These are phyloP conservation scores for Schizophyllum commune DNA, from an alignment of 1,284 basidiomycete species.

Conservation along the genomic window DNA sequence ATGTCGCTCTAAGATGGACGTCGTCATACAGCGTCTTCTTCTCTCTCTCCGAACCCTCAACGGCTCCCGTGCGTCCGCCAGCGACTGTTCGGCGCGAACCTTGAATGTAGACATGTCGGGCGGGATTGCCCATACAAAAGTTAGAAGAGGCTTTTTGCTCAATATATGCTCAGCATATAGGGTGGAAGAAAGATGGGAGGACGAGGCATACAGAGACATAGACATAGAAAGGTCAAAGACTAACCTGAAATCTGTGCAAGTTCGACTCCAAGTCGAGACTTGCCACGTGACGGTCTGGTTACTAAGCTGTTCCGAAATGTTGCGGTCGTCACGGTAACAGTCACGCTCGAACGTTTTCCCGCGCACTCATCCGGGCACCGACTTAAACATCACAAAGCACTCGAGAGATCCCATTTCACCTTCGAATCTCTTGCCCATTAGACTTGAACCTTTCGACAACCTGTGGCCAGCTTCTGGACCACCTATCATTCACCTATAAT, in stretches of 20 bases:
- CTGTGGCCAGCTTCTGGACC: background rate
- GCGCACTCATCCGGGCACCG: background rate
- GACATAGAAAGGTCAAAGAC: background rate
- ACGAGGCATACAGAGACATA: background rate
- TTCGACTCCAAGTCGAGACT: background rate
- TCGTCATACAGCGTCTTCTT: too few species aligned
- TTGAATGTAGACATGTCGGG: too few species aligned
- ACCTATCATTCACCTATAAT: background rate
- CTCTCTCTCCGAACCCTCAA: too few species aligned
- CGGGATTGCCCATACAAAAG: too few species aligned
- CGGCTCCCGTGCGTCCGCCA: too few species aligned
- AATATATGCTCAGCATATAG: too few species aligned
- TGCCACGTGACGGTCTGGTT: background rate
- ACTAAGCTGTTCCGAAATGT: background rate
- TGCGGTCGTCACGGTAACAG: background rate
- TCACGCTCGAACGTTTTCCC: background rate
- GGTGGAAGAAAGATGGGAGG: too few species aligned
- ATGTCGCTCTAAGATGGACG: too few species aligned
- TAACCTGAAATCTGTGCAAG: background rate
- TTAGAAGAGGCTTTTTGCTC: too few species aligned
- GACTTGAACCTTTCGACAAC: background rate
- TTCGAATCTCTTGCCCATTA: background rate
- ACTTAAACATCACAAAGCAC: background rate
- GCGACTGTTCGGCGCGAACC: too few species aligned
- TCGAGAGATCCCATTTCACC: background rate